Base-by-base conservation (phyloP, 2,329 filamentous ascomycete genomes). In the Sclerotinia glacialis region DNA sequence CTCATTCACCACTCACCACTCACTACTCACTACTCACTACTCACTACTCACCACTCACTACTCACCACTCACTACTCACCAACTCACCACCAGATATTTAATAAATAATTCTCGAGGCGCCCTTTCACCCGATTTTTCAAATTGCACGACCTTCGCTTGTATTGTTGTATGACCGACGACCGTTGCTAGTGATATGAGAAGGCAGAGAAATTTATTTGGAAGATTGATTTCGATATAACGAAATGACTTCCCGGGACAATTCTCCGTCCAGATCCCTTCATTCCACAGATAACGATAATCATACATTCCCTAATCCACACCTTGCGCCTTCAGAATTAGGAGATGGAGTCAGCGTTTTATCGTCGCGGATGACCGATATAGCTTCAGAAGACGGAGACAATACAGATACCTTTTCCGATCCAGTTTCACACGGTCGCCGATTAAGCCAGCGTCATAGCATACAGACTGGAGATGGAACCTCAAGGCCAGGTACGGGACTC, bases 361-460 rank as follows among this genome's bases (percentile, higher is more conserved):
- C 83, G 64, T 83, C 82, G 66, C 81, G 80, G 64, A 81, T 85
- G 77, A 85, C 82, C n/a, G 83, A 86, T 72, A 79, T 83, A 70
- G 78, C 78, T 58, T 83, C 83, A 47, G 82, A 84, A 70, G 82
- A 78, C 58, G 79, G 83, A 64, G 78, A 78, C 47, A 76, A 78
- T 53, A 63, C 56, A 59, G 74, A 74, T 49, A 79, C 79, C 44
- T 71, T 74, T 46, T 76, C 68, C 8, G 77, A 40, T 70, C 75
- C 60, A 71, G 71, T 67, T 78, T 69, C 74, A 68, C 67, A 72
- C 67, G 54, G 66, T 67, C 71, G 77, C 66, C 76, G 79, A 69
- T 77, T 76, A 61, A 81, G 78, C 61, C 65, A 63, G 7, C 52
- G 59, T 26, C 65, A 67, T 14, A 67, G 62, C 69, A 67, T 73